phyloP scores from a whole-genome alignment of 2,329 filamentous ascomycete species.

The Claviceps capensis region DNA sequence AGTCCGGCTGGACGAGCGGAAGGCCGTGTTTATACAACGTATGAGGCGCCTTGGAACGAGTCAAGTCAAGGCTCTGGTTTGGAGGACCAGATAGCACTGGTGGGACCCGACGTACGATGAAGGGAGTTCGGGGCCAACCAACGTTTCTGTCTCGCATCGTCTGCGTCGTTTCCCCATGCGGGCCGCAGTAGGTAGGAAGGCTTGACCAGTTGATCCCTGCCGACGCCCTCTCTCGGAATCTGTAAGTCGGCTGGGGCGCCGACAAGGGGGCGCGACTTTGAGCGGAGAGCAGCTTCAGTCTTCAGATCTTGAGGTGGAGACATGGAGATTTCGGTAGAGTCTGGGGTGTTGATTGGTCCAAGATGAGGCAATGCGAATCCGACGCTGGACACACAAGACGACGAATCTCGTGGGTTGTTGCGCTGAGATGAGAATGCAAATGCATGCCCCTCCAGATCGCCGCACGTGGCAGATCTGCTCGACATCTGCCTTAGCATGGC shows the following conservation, averaged over 20 bases:
- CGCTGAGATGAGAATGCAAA: no score
- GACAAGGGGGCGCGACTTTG: no score
- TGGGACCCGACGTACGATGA: slow-evolving; percentile 4
- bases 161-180: neutral
- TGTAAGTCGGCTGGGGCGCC: neutral
- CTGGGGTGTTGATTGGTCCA: no score
- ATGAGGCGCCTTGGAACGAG: slow-evolving; percentile 15
- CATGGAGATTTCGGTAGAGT: no score
- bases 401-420: no score
- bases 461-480: no score
- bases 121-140: neutral
- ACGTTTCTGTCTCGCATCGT: neutral
- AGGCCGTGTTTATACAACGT: slow-evolving; percentile 14
- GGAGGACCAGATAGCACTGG: neutral
- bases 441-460: no score
- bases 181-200: slow-evolving; percentile 5
- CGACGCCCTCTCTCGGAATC: neutral
- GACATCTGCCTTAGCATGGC: no score
- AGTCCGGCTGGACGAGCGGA: slow-evolving; percentile 13
- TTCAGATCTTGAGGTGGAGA: no score
- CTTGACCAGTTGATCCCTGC: neutral
- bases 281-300: no score
- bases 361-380: no score
- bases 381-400: no score
- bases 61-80: neutral